Conservation (phyloP, 2,329 filamentous ascomycete genomes). For the Botryotinia calthae region DNA sequence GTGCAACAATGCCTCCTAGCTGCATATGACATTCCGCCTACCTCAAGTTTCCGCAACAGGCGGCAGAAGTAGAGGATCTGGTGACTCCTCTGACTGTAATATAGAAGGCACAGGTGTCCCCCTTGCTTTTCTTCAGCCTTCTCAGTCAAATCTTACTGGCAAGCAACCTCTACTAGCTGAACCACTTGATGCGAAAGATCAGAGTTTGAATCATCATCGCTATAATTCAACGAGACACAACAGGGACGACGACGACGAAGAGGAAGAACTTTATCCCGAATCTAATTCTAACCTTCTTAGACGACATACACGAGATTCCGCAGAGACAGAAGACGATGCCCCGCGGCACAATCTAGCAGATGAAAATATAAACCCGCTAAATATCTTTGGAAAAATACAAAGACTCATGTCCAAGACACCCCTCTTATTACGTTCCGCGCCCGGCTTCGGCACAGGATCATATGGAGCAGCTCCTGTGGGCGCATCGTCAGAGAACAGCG, state of each 20-base stretch:
- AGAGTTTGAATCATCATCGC: background rate
- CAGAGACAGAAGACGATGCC: conserved; percentile 25
- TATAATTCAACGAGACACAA: conserved; percentile 11
- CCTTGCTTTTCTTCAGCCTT: conserved; percentile 4
- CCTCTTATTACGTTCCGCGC: conserved; percentile 58
- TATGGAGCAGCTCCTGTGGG: conserved; percentile 57
- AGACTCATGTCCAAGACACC: conserved; percentile 48
- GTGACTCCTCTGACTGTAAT: conserved; percentile 18
- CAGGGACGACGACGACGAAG: conserved; percentile 23
- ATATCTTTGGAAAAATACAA: conserved; percentile 27
- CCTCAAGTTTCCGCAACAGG: conserved; percentile 18
- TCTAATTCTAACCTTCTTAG: conserved; percentile 33
- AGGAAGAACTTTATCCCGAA: conserved; percentile 34
- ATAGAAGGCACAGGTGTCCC: conserved; percentile 14
- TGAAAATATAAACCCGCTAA: conserved; percentile 22
- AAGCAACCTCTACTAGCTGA: background rate
- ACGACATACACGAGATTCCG: conserved; percentile 26
- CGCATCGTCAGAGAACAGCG: conserved; percentile 40
- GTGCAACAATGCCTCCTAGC: conserved; percentile 18
- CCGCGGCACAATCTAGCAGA: conserved; percentile 20
- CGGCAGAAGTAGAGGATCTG: conserved; percentile 16
- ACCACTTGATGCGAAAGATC: background rate
- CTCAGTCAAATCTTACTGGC: background rate
- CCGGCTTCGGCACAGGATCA: conserved; percentile 58
- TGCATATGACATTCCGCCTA: conserved; percentile 19